phyloP scores from a whole-genome alignment of 192 early-diverging fungal genomes.

The Entomortierella chlamydospora region DNA sequence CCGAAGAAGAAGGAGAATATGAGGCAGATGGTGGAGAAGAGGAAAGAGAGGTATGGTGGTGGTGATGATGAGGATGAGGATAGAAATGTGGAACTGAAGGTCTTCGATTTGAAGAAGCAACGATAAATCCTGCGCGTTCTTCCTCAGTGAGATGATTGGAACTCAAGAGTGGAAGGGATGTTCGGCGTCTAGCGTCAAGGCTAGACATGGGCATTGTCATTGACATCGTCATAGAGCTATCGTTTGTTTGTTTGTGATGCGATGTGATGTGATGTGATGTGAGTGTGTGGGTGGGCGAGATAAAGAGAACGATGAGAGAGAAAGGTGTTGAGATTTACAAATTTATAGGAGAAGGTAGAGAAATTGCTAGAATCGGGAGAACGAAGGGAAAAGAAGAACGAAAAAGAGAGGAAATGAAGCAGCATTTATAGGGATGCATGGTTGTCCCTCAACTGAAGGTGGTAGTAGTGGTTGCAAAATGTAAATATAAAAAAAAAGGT shows the following conservation, averaged over 20 bases:
- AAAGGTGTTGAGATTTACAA: no score
- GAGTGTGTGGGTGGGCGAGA: background rate
- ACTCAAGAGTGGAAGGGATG: slow-evolving; percentile 6
- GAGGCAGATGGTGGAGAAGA: slow-evolving; percentile 1
- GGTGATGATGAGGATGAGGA: background rate
- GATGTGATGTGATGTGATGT: background rate
- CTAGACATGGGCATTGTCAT: slow-evolving; percentile 18
- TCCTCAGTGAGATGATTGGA: slow-evolving; percentile 7
- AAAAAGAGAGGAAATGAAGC: no score
- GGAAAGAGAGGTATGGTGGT: background rate
- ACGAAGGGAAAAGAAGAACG: no score
- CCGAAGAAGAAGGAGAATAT: slow-evolving; percentile 5
- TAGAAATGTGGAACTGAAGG: slow-evolving; percentile 10
- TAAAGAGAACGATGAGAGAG: background rate
- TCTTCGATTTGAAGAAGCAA: slow-evolving; percentile 11
- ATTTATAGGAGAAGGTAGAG: no score
- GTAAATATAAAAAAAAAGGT: no score
- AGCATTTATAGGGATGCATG: no score
- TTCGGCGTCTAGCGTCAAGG: background rate
- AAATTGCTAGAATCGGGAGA: no score
- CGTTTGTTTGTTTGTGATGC: no score
- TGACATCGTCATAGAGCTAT: slow-evolving; percentile 4
- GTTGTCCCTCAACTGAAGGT: no score
- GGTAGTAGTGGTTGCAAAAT: no score
- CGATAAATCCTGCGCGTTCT: slow-evolving; percentile 9